phyloP scores from a whole-genome alignment of 345 rosid species.

The Sisymbrium irio region DNA sequence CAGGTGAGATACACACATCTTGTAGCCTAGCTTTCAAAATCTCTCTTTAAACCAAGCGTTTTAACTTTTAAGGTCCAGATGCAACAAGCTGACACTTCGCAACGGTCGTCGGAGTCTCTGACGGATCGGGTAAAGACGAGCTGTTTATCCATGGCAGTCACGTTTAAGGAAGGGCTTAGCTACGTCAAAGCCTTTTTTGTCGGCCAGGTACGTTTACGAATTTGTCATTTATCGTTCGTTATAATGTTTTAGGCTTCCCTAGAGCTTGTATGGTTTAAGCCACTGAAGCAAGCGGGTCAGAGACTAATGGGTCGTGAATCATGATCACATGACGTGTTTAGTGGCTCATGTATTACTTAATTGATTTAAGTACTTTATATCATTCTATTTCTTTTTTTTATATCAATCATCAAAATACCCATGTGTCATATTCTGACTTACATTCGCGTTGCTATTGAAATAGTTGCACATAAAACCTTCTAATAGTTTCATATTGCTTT shows the following conservation, averaged over 20 bases:
- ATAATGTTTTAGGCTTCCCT: not conserved
- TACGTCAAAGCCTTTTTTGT: slow-evolving; percentile 49
- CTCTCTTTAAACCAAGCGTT: not conserved
- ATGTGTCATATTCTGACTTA: not conserved
- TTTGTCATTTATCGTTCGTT: not conserved
- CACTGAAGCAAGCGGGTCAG: not conserved
- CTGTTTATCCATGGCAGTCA: slow-evolving; percentile 43
- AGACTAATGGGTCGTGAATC: not conserved
- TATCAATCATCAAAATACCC: not conserved
- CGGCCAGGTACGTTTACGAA: slow-evolving; percentile 35
- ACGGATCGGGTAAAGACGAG: slow-evolving; percentile 35
- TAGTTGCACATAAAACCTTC: not conserved
- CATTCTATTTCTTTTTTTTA: not conserved
- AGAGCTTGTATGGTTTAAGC: not conserved
- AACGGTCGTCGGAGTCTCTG: slow-evolving; percentile 21
- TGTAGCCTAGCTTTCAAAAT: not conserved
- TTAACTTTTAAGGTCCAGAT: not conserved
- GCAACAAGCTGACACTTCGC: slow-evolving; percentile 12
- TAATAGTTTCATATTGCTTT: not conserved
- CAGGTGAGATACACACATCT: not conserved
- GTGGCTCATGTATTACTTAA: not conserved
- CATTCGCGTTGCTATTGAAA: too few species aligned
- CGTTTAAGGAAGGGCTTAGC: slow-evolving; percentile 48
- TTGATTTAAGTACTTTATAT: not conserved
- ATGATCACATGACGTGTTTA: slow-evolving; percentile 10